These are phyloP conservation scores for Pulveroboletus ravenelii DNA, from an alignment of 768 basidiomycete species.

Conservation along the genomic window DNA sequence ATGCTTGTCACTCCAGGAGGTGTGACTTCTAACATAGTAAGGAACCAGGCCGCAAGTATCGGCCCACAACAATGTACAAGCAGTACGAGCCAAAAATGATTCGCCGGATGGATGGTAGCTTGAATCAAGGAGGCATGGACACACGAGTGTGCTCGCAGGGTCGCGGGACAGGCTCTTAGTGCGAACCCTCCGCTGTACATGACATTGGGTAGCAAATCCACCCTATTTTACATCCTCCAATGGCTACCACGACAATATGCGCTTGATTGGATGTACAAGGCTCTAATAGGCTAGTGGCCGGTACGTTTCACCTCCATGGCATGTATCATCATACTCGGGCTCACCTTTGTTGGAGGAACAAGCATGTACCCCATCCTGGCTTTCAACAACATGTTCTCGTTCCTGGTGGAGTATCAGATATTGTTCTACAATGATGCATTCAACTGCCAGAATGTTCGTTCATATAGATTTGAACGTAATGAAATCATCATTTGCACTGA, in stretches of 20 bases:
- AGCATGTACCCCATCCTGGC: too few species aligned
- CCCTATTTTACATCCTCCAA: conserved; percentile 10
- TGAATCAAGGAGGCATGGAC: conserved; percentile 14
- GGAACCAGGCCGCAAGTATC: conserved; percentile 38
- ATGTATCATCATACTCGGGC: too few species aligned
- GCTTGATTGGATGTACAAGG: conserved; percentile 13
- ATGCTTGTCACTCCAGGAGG: conserved; percentile 65
- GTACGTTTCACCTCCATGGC: background rate
- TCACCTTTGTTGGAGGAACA: too few species aligned
- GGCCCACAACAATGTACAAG: too few species aligned
- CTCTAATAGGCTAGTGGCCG: conserved; percentile 13
- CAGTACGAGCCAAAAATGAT: too few species aligned
- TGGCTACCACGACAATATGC: conserved; percentile 25
- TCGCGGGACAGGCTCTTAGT: conserved; percentile 47
- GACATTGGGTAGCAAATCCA: conserved; percentile 43
- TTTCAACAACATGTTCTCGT: too few species aligned
- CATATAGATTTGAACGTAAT: too few species aligned
- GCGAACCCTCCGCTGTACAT: conserved; percentile 48
- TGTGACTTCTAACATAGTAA: conserved; percentile 61
- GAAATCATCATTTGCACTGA: too few species aligned
- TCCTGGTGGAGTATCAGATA: too few species aligned
- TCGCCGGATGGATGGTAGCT: too few species aligned
- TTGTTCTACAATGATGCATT: background rate
- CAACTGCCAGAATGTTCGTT: too few species aligned
- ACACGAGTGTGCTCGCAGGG: conserved; percentile 46